Base-by-base conservation (phyloP, 345 rosid genomes). In the Citropsis articulata region DNA sequence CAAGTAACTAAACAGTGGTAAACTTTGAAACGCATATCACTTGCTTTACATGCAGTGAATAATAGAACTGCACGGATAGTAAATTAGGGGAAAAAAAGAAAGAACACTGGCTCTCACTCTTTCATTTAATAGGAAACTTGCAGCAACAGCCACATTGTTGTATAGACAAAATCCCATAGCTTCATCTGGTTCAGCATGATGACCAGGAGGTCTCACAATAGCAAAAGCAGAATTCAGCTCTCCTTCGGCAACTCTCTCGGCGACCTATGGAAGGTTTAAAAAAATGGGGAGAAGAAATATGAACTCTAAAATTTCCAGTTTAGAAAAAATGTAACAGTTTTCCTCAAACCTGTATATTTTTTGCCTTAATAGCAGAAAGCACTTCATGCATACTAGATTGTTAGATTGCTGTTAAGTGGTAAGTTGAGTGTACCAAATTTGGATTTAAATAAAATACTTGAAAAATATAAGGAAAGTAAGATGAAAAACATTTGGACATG, bases 201-300 rank as follows among this genome's bases (percentile, higher is more conserved):
- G 99, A 6, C 99, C 99, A n/a, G 99, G 98, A n/a, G 99, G 99
- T 85, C 99, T 89, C 74, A 96, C 94, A 83, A 96, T 84, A 62
- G 98, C 97, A 80, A 89, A 95, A 35, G 90, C 98, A 84, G 92
- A 89, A 81, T 89, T 82, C 83, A 94, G 55, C 72, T 96, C 97
- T 65, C 97, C 94, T 81, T 83, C 86, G 27, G 99, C 97, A 81
- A 94, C 98, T 86, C 82, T 88, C 76, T 91, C 93, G 28, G 90
- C 87, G 59, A 86, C 84, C 99, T 95, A 77, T 56, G 31, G 77
- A 50, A n/a, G 80, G 0, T 12, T 10, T 9, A 63, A 19, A 69
- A 64, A 63, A 3, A 7, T 77, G 5, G 5, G 57, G 57, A 16
- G 21, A 53, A 35, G 28, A 45, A 45, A 9, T 45, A 45, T 45